Conservation (phyloP, 2,329 filamentous ascomycete species). For the Arthrinium puccinioides region DNA sequence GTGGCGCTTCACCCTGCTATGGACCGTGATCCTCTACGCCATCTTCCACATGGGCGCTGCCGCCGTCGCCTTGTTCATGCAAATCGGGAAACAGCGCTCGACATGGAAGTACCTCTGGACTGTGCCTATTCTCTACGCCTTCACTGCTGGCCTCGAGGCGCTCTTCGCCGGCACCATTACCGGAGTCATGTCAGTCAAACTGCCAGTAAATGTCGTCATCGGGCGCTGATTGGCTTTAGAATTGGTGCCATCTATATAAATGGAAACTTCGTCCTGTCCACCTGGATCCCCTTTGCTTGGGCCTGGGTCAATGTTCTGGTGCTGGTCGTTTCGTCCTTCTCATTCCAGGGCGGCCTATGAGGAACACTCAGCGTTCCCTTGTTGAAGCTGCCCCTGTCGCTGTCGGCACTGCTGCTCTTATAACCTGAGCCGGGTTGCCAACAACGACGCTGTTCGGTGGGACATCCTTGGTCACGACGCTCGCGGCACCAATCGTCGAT, state of each 20-base stretch:
- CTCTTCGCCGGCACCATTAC: conserved; percentile 75
- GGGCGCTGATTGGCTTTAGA: conserved; percentile 31
- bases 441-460: conserved; percentile 54
- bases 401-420: conserved; percentile 23
- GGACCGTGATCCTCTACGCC: conserved; percentile 76
- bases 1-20: conserved; percentile 80
- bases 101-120: conserved; percentile 61
- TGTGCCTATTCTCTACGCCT: conserved; percentile 61
- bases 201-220: neutral
- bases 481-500: conserved; percentile 68
- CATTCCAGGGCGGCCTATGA: conserved; percentile 84
- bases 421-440: conserved; percentile 59
- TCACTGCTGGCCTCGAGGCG: conserved; percentile 69
- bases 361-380: neutral
- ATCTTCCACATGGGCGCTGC: conserved; percentile 68
- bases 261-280: conserved; percentile 85
- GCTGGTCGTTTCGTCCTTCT: conserved; percentile 80
- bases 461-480: conserved; percentile 76
- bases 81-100: conserved; percentile 49
- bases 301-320: conserved; percentile 76
- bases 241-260: conserved; percentile 74
- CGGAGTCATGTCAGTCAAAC: conserved; percentile 63
- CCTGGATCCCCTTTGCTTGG: conserved; percentile 90
- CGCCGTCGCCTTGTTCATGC: conserved; percentile 64
- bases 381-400: neutral